A percentile compares a stretch with the other conserved stretches of the same genome.
Conservation (phyloP, 257 asterid species). For the Henckelia pumila region DNA sequence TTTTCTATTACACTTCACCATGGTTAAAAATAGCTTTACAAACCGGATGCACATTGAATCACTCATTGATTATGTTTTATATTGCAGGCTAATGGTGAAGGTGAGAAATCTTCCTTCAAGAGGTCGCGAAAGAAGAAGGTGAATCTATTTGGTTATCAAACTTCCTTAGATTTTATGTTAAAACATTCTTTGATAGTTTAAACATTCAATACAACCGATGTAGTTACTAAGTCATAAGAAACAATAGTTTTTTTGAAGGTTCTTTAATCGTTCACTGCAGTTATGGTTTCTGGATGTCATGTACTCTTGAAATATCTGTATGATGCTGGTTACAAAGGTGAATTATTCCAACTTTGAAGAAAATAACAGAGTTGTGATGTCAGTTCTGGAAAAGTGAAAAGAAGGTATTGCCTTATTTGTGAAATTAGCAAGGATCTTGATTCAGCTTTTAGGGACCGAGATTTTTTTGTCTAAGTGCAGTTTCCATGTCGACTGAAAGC, state of each 20-base stretch:
- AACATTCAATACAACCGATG: neutral
- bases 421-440: too few relatives aligned
- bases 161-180: neutral
- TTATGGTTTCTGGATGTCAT: neutral
- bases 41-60: slow-evolving; percentile 2
- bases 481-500: too few relatives aligned
- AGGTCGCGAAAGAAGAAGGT: slow-evolving; percentile 67
- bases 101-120: slow-evolving; percentile 42
- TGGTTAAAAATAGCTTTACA: too few relatives aligned
- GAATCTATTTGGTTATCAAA: neutral
- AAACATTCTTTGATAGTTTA: too few relatives aligned
- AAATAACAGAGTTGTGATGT: too few relatives aligned
- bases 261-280: neutral
- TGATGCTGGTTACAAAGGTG: neutral
- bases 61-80: slow-evolving; percentile 7
- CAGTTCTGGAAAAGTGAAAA: too few relatives aligned
- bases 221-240: neutral
- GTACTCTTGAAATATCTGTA: neutral
- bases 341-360: neutral
- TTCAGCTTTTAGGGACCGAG: too few relatives aligned
- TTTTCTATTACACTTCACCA: neutral
- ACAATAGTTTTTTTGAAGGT: neutral
- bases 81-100: slow-evolving; percentile 34
- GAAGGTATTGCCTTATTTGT: too few relatives aligned
- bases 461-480: too few relatives aligned